Base-by-base conservation (phyloP, 305 asterid species). In the Fraxinus floribunda region DNA sequence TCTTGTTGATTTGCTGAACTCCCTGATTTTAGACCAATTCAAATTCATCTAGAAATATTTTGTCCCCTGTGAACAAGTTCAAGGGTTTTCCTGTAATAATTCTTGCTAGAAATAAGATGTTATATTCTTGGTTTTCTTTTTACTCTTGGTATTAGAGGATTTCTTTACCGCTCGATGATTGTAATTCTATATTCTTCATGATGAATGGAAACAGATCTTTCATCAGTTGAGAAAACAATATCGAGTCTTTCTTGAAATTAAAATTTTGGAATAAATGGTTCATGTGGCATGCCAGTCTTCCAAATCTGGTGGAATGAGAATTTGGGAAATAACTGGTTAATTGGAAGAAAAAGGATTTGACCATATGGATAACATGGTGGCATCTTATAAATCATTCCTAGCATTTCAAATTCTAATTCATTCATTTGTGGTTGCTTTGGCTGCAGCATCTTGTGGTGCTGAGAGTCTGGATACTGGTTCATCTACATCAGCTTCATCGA, bases 401-500 rank as follows among this genome's bases (percentile, higher is more conserved):
- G 20, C 62, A 15, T 49, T 49, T 49, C 18, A 3, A 49, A 49
- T 15, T 49, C 18, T 44, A 2, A 44, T 2, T 44, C 55, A 10
- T 44, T 44, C 20, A 49, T 13, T 49, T 15, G 60, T 1, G 5
- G n/a, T 49, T 49, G 22, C 22, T 49, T 49, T 84, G 78, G 76
- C 86, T 83, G 88, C 94, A 92, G 97, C 88, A 70, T 90, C 97
- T 36, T 91, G 95, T 79, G 82, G 83, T 11, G 96, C 95, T 0
- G 98, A 95, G 89, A 92, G 92, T 86, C 98, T 87, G 85, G 98
- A 93, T 82, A 92, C 96, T 0, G 97, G 93, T 78, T 93, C 98
- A 24, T 91, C 97, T 57, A 88, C 92, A 30, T 89, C 97, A 29
- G 88, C 94, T 71, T 95, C 98, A 24, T 90, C 98, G 13, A 88